Conservation (phyloP, 352 stramenopile genomes). For the Globisporangium ultimum region DNA sequence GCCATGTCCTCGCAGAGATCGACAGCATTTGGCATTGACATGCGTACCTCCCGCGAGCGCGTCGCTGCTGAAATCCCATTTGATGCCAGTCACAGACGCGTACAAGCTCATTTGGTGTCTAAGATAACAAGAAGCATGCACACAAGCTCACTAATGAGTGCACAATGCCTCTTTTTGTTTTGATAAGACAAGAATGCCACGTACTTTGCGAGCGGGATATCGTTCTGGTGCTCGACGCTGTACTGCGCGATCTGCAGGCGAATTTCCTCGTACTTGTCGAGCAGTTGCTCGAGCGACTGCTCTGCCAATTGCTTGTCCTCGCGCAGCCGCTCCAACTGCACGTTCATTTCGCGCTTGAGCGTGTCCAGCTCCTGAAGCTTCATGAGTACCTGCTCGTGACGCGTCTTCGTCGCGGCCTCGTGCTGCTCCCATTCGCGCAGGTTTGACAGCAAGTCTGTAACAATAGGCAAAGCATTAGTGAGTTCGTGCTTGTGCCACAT, state of each 20-base stretch:
- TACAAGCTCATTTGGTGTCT: slow-evolving; percentile 81
- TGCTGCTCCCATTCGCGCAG: slow-evolving; percentile 69
- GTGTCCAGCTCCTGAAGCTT: slow-evolving; percentile 63
- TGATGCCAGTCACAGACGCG: slow-evolving; percentile 72
- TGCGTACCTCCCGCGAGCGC: slow-evolving; percentile 43
- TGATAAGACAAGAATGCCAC: background rate
- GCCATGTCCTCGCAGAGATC: background rate
- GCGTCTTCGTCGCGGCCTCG: slow-evolving; percentile 30
- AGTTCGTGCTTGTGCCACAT: background rate
- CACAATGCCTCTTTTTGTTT: no score
- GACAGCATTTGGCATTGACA: background rate
- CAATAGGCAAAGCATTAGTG: background rate
- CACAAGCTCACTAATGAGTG: background rate
- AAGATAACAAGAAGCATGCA: slow-evolving; percentile 6
- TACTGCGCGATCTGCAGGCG: slow-evolving; percentile 60
- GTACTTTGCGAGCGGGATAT: slow-evolving; percentile 71
- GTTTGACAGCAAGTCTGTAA: slow-evolving; percentile 51
- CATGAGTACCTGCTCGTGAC: slow-evolving; percentile 48
- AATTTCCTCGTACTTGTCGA: slow-evolving; percentile 68
- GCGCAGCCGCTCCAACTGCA: slow-evolving; percentile 63
- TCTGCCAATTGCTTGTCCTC: slow-evolving; percentile 70
- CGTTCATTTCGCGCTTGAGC: slow-evolving; percentile 60
- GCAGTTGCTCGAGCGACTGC: slow-evolving; percentile 48
- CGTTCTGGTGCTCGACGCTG: slow-evolving; percentile 56
- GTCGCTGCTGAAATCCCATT: slow-evolving; percentile 62